Evolutionary conservation across 768 basidiomycete species (phyloP).

Genomic region (Punctularia strigosozonata): DNA sequence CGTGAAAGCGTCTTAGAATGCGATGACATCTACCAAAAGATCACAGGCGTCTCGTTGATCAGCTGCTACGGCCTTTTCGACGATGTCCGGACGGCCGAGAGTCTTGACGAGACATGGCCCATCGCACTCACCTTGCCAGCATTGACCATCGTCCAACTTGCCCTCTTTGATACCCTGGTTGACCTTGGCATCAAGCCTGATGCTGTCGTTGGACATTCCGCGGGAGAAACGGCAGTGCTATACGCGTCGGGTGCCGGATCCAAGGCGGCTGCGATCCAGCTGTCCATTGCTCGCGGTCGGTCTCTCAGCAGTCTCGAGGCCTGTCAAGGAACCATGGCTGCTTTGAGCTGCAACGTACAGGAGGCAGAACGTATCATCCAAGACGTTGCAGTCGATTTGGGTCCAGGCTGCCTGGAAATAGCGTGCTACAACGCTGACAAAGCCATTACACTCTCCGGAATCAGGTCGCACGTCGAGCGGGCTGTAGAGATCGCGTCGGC

Average conservation of each 20-base stretch:
- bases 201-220: constrained; percentile 33
- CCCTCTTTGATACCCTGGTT: constrained; percentile 27
- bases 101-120: constrained; percentile 14
- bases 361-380: constrained; percentile 18
- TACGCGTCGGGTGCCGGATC: constrained; percentile 31
- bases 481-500: constrained; percentile 17
- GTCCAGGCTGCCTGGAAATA: constrained; percentile 20
- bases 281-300: constrained; percentile 30
- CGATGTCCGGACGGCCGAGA: constrained; percentile 4
- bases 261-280: constrained; percentile 28
- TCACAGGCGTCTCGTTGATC: constrained; percentile 25
- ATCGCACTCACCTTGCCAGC: constrained; percentile 28
- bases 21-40: constrained; percentile 20
- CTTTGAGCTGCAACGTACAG: constrained; percentile 21
- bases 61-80: constrained; percentile 24
- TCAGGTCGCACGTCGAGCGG: constrained; percentile 10
- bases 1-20: constrained; percentile 24
- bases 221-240: constrained; percentile 32
- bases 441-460: constrained; percentile 27
- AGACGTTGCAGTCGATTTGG: constrained; percentile 6
- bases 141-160: constrained; percentile 33
- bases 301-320: constrained; percentile 23
- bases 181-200: constrained; percentile 26
- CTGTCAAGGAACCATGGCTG: constrained; percentile 31
- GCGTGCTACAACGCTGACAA: constrained; percentile 28